These are phyloP conservation scores for Cryphonectria naterciae DNA, from an alignment of 2,329 filamentous ascomycete genomes.

Conservation along the genomic window DNA sequence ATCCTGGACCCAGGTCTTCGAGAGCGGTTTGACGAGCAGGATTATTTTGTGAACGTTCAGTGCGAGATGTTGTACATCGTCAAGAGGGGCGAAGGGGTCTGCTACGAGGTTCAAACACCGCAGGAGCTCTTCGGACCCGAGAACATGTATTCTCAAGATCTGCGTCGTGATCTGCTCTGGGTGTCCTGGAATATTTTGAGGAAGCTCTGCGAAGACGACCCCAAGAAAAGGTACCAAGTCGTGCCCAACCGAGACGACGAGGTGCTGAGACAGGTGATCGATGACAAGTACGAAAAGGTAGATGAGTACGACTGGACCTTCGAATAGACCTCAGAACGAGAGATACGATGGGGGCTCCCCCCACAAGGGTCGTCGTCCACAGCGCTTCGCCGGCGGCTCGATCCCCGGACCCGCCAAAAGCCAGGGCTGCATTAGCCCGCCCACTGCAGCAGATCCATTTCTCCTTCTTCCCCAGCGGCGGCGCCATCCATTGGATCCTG, in stretches of 20 bases:
- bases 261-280: neutral
- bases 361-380: neutral
- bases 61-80: neutral
- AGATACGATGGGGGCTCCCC: neutral
- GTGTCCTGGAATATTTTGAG: neutral
- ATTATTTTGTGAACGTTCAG: neutral
- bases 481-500: neutral
- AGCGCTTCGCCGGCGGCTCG: neutral
- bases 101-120: neutral
- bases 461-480: neutral
- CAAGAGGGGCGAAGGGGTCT: neutral
- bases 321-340: neutral
- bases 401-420: neutral
- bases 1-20: neutral
- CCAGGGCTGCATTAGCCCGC: neutral
- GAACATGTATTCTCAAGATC: neutral
- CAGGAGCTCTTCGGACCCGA: no score
- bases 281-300: neutral
- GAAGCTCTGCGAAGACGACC: neutral
- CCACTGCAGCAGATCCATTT: neutral
- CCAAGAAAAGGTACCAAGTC: neutral
- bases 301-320: neutral
- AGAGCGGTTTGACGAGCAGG: neutral
- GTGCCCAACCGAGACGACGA: neutral
- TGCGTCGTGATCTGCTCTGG: neutral